phyloP scores from a whole-genome alignment of 345 rosid species.

The Dimocarpus longan region DNA sequence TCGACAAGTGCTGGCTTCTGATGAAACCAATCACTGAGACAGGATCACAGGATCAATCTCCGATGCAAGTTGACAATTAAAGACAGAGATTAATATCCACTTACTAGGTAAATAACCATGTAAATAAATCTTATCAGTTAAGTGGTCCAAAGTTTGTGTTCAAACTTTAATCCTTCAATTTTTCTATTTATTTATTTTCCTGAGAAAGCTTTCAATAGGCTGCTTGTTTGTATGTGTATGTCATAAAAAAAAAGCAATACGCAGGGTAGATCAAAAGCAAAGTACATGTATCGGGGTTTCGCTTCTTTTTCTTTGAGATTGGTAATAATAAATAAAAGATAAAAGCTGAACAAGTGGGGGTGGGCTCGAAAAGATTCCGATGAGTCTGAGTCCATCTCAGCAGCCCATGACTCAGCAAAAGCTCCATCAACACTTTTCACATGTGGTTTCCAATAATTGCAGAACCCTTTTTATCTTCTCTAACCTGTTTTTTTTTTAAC shows the following conservation, averaged over 20 bases:
- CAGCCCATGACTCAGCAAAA: slow-evolving; percentile 4
- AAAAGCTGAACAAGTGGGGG: slow-evolving; percentile 20
- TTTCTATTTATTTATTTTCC: too few relatives aligned
- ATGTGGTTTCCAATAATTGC: slow-evolving; percentile 33
- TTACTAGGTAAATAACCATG: too few relatives aligned
- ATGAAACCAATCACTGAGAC: neutral
- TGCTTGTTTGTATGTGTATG: too few relatives aligned
- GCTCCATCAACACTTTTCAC: slow-evolving; percentile 18
- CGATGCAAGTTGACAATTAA: too few relatives aligned
- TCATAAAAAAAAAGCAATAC: too few relatives aligned
- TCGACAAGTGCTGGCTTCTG: neutral
- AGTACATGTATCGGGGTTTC: too few relatives aligned
- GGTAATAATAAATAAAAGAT: slow-evolving; percentile 11
- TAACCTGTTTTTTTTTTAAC: neutral
- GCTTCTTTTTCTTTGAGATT: too few relatives aligned
- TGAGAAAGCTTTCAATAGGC: too few relatives aligned
- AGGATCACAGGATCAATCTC: slow-evolving; percentile 16
- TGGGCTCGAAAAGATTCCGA: slow-evolving; percentile 40
- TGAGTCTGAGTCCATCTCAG: neutral
- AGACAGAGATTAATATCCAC: too few relatives aligned
- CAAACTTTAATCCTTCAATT: too few relatives aligned
- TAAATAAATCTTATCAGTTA: too few relatives aligned
- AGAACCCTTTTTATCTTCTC: slow-evolving; percentile 4
- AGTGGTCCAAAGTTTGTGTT: neutral
- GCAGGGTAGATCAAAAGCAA: too few relatives aligned